Evolutionary conservation across 179 eudicot species (phyloP).

Genomic region (Silene noctiflora): DNA sequence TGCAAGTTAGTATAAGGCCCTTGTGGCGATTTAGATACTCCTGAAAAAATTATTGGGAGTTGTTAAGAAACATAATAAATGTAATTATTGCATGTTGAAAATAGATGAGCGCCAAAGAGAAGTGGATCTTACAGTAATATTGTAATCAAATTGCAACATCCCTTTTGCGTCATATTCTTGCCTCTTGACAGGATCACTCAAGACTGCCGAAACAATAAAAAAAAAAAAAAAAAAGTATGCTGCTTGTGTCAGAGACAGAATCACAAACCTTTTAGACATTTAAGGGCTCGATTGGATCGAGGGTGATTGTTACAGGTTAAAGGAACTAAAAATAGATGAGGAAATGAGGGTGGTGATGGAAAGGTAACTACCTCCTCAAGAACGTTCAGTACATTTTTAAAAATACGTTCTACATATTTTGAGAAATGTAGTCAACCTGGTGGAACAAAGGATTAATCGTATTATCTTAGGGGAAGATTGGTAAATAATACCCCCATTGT

Average conservation of each 20-base stretch:
- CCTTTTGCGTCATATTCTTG: conserved; percentile 78
- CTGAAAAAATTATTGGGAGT: conserved; percentile 35
- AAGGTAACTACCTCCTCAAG: too few relatives aligned
- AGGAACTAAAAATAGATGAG: too few relatives aligned
- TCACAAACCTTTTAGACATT: too few relatives aligned
- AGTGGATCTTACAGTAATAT: conserved; percentile 50
- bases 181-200: conserved; percentile 70
- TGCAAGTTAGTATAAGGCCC: conserved; percentile 87
- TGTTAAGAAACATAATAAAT: background rate
- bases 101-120: background rate
- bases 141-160: conserved; percentile 51
- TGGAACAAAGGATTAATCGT: too few relatives aligned
- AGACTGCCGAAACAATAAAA: conserved; percentile 49
- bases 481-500: too few relatives aligned
- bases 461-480: too few relatives aligned
- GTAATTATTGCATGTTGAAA: background rate
- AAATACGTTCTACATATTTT: too few relatives aligned
- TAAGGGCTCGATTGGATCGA: too few relatives aligned
- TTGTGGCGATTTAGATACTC: conserved; percentile 80
- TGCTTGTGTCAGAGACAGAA: background rate
- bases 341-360: too few relatives aligned
- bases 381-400: too few relatives aligned
- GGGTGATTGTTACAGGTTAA: too few relatives aligned
- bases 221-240: background rate
- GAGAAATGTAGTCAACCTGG: too few relatives aligned